Evolutionary conservation across 257 asterid genomes (phyloP), one percentile per base, ranked within the genome.

Genomic region (Forsythia suspensa): DNA sequence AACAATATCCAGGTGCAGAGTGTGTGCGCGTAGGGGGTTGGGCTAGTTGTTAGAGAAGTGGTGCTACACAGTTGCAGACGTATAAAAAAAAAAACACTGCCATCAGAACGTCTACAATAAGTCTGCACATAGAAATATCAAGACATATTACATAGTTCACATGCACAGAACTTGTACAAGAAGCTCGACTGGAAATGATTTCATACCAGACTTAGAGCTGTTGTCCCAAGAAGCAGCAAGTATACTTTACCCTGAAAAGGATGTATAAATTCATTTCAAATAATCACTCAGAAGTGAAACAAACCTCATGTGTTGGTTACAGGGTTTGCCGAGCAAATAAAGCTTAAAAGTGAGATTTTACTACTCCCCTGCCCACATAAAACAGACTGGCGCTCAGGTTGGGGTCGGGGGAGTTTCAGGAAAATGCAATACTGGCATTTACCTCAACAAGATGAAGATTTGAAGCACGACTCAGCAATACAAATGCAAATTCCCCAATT

Each of bases 381-480:
- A 61, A 61, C 36, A 61, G 36, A 21, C 36, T 21, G 63, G 63
- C 8, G 63, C 13, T 52, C n/a, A n/a, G 4, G 63, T 18, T 6
- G 3, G 21, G 9, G 24, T 5, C 63, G 21, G 5, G 21, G 63
- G 24, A 16, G 43, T 80, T 73, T 48, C 40, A 44, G 24, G 37
- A 55, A 40, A 59, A 86, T 44, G 42, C 51, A 80, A 39, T 2
- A 34, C 42, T 38, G 76, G 82, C 79, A 86, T 73, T 79, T 87
- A 96, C 99, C 98, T 94, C 97, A 83, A 96, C 99, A 72, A 96
- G 97, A 87, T 94, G 98, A 85, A 96, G 92, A 86, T 96, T 96
- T 76, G 98, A 96, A 81, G 99, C 99, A 71, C 99, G 99, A 80
- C 99, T 96, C 76, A 96, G 97, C 48, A 96, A 85, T 39, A 96